A percentile compares a stretch with the other conserved stretches of the same genome.
These are phyloP conservation scores for Babesia ovis DNA, from an alignment of 169 alveolate genomes.

Conservation along the genomic window DNA sequence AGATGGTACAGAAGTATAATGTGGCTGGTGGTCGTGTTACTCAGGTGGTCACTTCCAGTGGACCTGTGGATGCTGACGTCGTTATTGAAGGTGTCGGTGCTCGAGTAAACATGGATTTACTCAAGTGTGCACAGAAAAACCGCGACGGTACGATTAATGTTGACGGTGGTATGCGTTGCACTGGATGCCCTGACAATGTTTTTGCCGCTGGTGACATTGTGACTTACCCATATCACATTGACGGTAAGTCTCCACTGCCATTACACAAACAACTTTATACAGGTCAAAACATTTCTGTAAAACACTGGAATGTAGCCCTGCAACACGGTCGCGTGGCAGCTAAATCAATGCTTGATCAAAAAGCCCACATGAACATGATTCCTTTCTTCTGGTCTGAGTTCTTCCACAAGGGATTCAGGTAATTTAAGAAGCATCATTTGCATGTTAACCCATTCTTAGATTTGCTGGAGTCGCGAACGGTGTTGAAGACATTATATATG, in stretches of 20 bases:
- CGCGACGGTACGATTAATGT: slow-evolving; percentile 62
- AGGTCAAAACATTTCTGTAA: slow-evolving; percentile 46
- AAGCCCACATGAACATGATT: slow-evolving; percentile 59
- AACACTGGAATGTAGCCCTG: slow-evolving; percentile 82
- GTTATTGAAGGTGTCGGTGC: slow-evolving; percentile 82
- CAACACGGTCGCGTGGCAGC: slow-evolving; percentile 84
- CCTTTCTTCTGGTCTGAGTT: slow-evolving; percentile 81
- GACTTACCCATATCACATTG: slow-evolving; percentile 71
- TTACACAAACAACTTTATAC: background rate
- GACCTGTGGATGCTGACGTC: slow-evolving; percentile 70
- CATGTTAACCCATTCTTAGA: slow-evolving; percentile 2
- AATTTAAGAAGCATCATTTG: background rate
- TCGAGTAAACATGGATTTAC: slow-evolving; percentile 58
- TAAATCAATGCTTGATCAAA: slow-evolving; percentile 67
- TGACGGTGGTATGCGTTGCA: slow-evolving; percentile 69
- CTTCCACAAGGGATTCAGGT: slow-evolving; percentile 76
- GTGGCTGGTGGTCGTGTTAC: slow-evolving; percentile 59
- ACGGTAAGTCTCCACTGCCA: slow-evolving; percentile 40
- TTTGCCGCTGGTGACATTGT: slow-evolving; percentile 80
- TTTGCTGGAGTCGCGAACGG: slow-evolving; percentile 70
- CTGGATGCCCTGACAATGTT: slow-evolving; percentile 66
- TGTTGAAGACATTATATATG: slow-evolving; percentile 70
- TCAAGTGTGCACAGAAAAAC: slow-evolving; percentile 65
- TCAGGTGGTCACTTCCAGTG: slow-evolving; percentile 68
- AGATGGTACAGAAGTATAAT: slow-evolving; percentile 44